Base-by-base conservation (phyloP, 148 eudicot genomes). In the Fagopyrum homotropicum region DNA sequence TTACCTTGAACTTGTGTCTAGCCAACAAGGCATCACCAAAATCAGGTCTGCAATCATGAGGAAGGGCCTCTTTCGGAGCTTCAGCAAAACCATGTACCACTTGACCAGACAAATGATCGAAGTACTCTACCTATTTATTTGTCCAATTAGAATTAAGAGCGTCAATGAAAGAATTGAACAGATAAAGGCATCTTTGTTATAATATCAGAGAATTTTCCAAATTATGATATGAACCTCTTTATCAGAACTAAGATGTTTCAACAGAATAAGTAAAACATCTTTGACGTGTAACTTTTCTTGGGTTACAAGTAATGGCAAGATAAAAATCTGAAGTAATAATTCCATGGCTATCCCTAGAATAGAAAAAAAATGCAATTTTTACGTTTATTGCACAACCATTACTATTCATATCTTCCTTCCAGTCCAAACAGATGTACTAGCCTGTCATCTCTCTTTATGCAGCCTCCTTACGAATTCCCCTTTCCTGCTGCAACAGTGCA, bases 31-130 rank as follows among this genome's bases (percentile, higher is more conserved):
- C 99, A 79, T 86, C 82, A 79, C 85, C 77, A 45, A 96, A 96
- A 82, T 76, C 85, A 40, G 99, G 99, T 78, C 99, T 82, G 79
- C 97, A 96, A 73, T 90, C 86, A 86, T 73, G 81, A 19, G 99
- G 97, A 83, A 92, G 99, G 80, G 98, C 98, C 85, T 96, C 98
- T 56, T 87, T 83, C 29, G 98, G 99, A 48, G 91, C 97, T 83
- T 96, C 99, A 19, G 97, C 94, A 49, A 89, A 76, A 69, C 97
- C 98, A 75, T 77, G 76, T 79, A 75, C 81, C 12, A 80, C 83
- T 77, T 90, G 85, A 72, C 99, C 99, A 6, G 90, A 92, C 74
- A 82, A 80, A 77, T 88, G 97, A 77, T 96, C 99, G 75, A 75
- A 83, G 80, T 89, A 92, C 78, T 92, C 93, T 69, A 95, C 99